phyloP scores from a whole-genome alignment of 2,329 filamentous ascomycete genomes.

The Cytospora schulzeri region DNA sequence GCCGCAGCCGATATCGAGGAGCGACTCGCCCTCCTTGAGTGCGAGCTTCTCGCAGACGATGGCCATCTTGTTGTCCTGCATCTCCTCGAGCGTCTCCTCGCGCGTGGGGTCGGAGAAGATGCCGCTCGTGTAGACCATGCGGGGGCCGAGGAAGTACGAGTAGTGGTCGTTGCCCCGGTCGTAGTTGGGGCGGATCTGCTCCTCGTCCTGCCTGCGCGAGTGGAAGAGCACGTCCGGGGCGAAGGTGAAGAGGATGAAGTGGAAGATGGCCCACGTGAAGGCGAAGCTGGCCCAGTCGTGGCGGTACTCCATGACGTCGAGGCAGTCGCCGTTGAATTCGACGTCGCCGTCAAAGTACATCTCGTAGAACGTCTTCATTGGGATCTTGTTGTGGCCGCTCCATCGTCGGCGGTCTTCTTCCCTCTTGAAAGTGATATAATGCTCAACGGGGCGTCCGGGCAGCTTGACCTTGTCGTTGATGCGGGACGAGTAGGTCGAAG shows the following conservation, averaged over 20 bases:
- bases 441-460: constrained; percentile 83
- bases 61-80: constrained; percentile 96
- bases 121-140: constrained; percentile 98
- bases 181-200: constrained; percentile 97
- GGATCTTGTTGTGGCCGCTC: constrained; percentile 82
- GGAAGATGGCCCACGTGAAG: constrained; percentile 82
- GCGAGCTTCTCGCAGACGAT: constrained; percentile 95
- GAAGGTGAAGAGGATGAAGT: too few relatives aligned
- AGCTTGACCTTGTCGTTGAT: constrained; percentile 90
- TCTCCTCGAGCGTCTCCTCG: constrained; percentile 90
- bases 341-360: constrained; percentile 97
- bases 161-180: constrained; percentile 99
- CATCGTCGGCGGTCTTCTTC: constrained; percentile 59
- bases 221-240: too few relatives aligned
- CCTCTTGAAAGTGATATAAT: constrained; percentile 84
- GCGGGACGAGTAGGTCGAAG: constrained; percentile 78
- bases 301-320: constrained; percentile 89
- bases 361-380: constrained; percentile 93
- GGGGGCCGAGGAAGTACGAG: constrained; percentile 95
- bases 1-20: constrained; percentile 96
- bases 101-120: constrained; percentile 84
- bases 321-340: constrained; percentile 89
- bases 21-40: constrained; percentile 74
- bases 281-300: constrained; percentile 97
- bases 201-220: constrained; percentile 68